Percentiles rank a stretch among this genome's conserved stretches.
These are phyloP conservation scores for Solanum pimpinellifolium DNA, from an alignment of 257 asterid genomes.

Conservation along the genomic window DNA sequence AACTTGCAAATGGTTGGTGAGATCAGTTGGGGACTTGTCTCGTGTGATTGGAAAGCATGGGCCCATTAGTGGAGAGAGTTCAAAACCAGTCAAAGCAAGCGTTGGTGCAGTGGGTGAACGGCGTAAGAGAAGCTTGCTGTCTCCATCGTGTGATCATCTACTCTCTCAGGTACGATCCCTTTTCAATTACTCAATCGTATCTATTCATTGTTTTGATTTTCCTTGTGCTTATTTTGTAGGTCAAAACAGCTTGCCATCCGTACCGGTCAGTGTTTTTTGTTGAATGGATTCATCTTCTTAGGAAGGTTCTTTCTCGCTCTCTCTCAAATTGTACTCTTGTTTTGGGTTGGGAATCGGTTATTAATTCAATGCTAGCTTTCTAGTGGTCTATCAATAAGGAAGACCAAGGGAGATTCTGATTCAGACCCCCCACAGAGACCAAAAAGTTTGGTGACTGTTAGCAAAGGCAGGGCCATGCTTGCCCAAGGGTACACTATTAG, in stretches of 20 bases:
- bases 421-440: neutral
- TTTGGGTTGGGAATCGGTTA: neutral
- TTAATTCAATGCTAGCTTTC: neutral
- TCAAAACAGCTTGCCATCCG: slow-evolving; percentile 82
- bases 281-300: slow-evolving; percentile 85
- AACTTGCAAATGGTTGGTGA: neutral
- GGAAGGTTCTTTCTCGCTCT: slow-evolving; percentile 49
- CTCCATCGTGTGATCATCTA: slow-evolving; percentile 77
- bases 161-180: slow-evolving; percentile 41
- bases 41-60: slow-evolving; percentile 9
- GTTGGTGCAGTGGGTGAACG: slow-evolving; percentile 57
- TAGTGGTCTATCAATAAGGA: neutral
- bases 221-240: slow-evolving; percentile 17
- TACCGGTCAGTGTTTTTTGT: slow-evolving; percentile 84
- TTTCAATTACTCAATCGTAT: neutral
- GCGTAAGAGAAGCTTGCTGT: slow-evolving; percentile 92
- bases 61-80: slow-evolving; percentile 13
- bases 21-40: neutral
- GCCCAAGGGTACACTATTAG: too few species aligned
- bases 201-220: too few species aligned
- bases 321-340: neutral
- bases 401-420: neutral
- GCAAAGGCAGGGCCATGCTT: too few species aligned
- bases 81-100: slow-evolving; percentile 48
- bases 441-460: neutral